phyloP scores from a whole-genome alignment of 257 asterid species.

The Nemophila menziesii region DNA sequence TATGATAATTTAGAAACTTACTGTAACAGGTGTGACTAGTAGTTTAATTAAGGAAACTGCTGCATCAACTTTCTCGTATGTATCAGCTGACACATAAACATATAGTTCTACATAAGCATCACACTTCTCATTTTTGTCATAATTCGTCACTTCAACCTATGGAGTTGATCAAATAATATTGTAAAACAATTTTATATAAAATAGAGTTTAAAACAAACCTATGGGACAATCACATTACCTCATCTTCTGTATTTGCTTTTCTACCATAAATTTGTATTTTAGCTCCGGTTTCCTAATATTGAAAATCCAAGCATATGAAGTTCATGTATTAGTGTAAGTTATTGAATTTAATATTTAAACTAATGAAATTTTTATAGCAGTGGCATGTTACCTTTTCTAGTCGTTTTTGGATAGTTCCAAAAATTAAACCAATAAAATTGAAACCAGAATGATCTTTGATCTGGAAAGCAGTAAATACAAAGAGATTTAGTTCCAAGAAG shows the following conservation, averaged over 20 bases:
- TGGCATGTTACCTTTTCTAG: constrained; percentile 61
- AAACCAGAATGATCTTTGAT: constrained; percentile 61
- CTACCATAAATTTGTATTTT: constrained; percentile 69
- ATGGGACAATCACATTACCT: constrained; percentile 35
- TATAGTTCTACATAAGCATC: constrained; percentile 50
- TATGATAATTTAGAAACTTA: constrained; percentile 23
- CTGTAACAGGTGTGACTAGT: constrained; percentile 71
- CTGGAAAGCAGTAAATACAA: constrained; percentile 36
- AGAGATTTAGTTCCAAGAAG: constrained; percentile 4
- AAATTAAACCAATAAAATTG: constrained; percentile 49
- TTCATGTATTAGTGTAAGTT: no score
- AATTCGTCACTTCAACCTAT: constrained; percentile 63
- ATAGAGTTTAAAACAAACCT: neutral
- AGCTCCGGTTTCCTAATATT: constrained; percentile 91
- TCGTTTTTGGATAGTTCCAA: constrained; percentile 65
- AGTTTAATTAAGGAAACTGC: constrained; percentile 82
- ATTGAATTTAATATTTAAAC: no score
- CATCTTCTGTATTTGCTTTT: constrained; percentile 42
- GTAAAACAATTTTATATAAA: no score
- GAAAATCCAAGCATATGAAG: neutral
- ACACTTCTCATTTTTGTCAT: constrained; percentile 37
- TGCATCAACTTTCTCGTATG: constrained; percentile 79
- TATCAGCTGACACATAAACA: constrained; percentile 71
- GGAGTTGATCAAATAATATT: constrained; percentile 3
- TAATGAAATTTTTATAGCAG: neutral